These are phyloP conservation scores for Arachis stenosperma DNA, from an alignment of 306 rosid species.

Conservation along the genomic window DNA sequence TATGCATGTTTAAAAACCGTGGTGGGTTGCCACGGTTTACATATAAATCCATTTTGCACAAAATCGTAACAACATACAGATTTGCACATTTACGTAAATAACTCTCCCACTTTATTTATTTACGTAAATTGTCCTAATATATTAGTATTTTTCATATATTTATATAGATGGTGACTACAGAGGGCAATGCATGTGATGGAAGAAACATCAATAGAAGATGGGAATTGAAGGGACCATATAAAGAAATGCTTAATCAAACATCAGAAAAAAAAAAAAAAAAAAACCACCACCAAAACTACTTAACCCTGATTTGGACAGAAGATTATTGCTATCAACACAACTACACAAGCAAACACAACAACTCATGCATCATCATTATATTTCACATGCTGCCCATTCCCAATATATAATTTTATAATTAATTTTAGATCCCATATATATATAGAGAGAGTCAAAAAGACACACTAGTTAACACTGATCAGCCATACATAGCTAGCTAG, in stretches of 20 bases:
- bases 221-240: neutral
- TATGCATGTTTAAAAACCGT: too few relatives aligned
- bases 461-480: too few relatives aligned
- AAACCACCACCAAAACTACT: neutral
- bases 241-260: neutral
- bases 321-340: neutral
- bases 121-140: too few relatives aligned
- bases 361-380: neutral
- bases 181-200: conserved; percentile 32
- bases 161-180: conserved; percentile 24
- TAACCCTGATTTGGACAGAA: conserved; percentile 3
- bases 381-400: conserved; percentile 25
- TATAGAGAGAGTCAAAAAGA: too few relatives aligned
- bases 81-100: too few relatives aligned
- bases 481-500: too few relatives aligned
- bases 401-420: neutral
- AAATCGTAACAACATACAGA: too few relatives aligned
- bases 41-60: too few relatives aligned
- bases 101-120: too few relatives aligned
- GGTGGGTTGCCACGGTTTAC: too few relatives aligned
- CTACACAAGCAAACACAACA: neutral
- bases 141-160: too few relatives aligned
- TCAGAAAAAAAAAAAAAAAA: conserved; percentile 14
- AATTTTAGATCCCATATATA: conserved; percentile 3
- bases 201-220: neutral